These are phyloP conservation scores for Bipolaris cookei DNA, from an alignment of 2,329 filamentous ascomycete genomes.

Conservation along the genomic window DNA sequence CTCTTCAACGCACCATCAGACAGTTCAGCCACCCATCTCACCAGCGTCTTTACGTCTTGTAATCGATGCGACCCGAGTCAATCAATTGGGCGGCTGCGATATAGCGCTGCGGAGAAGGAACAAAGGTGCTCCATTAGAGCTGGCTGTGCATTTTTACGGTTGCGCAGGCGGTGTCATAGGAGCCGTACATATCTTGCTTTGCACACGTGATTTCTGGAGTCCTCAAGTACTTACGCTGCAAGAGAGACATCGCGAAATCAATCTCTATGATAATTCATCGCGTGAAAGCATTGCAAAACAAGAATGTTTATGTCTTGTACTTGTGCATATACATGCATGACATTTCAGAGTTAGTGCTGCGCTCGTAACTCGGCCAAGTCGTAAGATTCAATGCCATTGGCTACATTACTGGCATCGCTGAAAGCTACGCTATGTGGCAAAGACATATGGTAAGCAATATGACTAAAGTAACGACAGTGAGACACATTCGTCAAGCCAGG, in stretches of 20 bases:
- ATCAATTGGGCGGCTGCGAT: constrained; percentile 60
- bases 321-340: too few relatives aligned
- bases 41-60: constrained; percentile 48
- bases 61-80: constrained; percentile 41
- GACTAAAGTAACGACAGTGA: too few relatives aligned
- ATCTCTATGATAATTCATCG: neutral
- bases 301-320: too few relatives aligned
- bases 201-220: neutral
- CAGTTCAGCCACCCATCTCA: constrained; percentile 50
- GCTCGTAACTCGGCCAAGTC: too few relatives aligned
- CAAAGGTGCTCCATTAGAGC: constrained; percentile 71
- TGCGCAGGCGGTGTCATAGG: constrained; percentile 87
- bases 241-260: neutral
- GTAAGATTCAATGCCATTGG: too few relatives aligned
- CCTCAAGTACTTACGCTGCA: neutral
- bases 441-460: too few relatives aligned
- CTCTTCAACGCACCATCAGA: constrained; percentile 48
- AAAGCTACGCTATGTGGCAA: too few relatives aligned
- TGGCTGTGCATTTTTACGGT: constrained; percentile 70
- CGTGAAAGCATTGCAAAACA: neutral
- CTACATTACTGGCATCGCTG: too few relatives aligned
- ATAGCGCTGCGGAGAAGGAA: constrained; percentile 65
- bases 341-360: too few relatives aligned
- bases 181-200: constrained; percentile 65
- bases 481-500: constrained; percentile 24